These are phyloP conservation scores for Pachyrhizus erosus DNA, from an alignment of 306 rosid genomes.

Conservation along the genomic window DNA sequence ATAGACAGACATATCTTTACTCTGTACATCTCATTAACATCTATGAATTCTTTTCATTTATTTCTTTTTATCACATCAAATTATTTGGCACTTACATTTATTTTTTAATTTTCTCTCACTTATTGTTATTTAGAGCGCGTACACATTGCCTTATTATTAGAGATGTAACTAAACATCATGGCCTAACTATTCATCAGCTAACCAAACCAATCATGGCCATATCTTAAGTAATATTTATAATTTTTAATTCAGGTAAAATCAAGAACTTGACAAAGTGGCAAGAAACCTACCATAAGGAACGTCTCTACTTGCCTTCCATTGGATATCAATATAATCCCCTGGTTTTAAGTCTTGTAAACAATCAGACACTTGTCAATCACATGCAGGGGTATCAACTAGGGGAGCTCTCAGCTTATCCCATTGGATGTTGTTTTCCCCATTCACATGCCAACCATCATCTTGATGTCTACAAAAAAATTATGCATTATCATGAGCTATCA, in stretches of 20 bases:
- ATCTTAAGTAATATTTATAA: neutral
- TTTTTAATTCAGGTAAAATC: neutral
- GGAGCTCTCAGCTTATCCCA: constrained; percentile 68
- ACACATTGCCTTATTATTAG: neutral
- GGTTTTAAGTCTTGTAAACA: constrained; percentile 60
- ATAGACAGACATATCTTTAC: too few species aligned
- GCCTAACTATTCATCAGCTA: too few species aligned
- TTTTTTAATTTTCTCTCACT: too few species aligned
- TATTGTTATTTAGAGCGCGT: too few species aligned
- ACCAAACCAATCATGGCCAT: neutral
- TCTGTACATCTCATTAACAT: too few species aligned
- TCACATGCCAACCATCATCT: constrained; percentile 46
- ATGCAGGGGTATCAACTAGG: constrained; percentile 54
- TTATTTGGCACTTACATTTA: too few species aligned
- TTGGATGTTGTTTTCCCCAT: constrained; percentile 44
- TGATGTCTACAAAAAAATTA: constrained; percentile 52
- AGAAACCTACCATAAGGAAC: constrained; percentile 58
- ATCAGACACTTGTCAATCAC: constrained; percentile 55
- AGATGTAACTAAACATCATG: neutral
- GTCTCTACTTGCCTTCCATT: constrained; percentile 58
- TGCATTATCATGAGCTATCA: too few species aligned
- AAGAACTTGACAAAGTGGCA: neutral
- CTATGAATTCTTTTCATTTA: too few species aligned
- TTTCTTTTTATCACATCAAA: too few species aligned
- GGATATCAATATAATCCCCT: constrained; percentile 73